These are phyloP conservation scores for Drechmeria coniospora DNA, from an alignment of 2,329 filamentous ascomycete species.

Conservation along the genomic window DNA sequence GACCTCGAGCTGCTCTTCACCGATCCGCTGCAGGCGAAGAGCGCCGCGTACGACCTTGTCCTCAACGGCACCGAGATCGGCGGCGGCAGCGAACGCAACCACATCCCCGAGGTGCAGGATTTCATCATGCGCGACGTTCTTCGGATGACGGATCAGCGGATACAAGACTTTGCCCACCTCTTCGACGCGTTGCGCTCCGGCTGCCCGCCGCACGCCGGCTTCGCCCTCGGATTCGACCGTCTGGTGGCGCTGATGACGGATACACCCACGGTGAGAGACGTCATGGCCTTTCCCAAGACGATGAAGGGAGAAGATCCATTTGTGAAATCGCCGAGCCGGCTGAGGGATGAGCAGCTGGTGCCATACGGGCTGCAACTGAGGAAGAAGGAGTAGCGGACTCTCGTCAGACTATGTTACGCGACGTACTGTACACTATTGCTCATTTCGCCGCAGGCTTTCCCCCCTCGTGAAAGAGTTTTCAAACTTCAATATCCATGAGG, in stretches of 20 bases:
- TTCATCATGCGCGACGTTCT: conserved; percentile 74
- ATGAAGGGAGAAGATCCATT: conserved; percentile 77
- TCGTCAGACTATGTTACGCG: too few species aligned
- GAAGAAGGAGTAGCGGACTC: not conserved
- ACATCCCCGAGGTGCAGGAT: conserved; percentile 67
- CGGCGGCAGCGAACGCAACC: conserved; percentile 84
- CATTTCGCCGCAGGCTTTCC: too few species aligned
- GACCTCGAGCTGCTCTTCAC: conserved; percentile 63
- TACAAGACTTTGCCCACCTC: conserved; percentile 75
- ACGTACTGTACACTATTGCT: too few species aligned
- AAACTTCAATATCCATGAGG: too few species aligned
- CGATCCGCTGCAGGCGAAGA: conserved; percentile 56
- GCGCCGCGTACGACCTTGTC: conserved; percentile 90
- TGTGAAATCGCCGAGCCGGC: conserved; percentile 58
- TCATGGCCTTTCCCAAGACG: conserved; percentile 94
- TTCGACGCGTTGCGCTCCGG: conserved; percentile 69
- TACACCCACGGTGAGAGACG: conserved; percentile 67
- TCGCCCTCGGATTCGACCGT: conserved; percentile 85
- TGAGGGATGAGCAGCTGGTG: conserved; percentile 41
- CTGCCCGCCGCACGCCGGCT: conserved; percentile 87
- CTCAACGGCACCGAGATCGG: conserved; percentile 91
- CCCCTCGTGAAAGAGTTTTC: too few species aligned
- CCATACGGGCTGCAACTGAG: conserved; percentile 28
- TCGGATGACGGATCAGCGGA: conserved; percentile 53
- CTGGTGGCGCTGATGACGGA: conserved; percentile 67